A percentile compares a stretch with the other conserved stretches of the same genome.
Evolutionary conservation across 169 alveolate genomes (phyloP).

Genomic region (Besnoitia besnoiti): DNA sequence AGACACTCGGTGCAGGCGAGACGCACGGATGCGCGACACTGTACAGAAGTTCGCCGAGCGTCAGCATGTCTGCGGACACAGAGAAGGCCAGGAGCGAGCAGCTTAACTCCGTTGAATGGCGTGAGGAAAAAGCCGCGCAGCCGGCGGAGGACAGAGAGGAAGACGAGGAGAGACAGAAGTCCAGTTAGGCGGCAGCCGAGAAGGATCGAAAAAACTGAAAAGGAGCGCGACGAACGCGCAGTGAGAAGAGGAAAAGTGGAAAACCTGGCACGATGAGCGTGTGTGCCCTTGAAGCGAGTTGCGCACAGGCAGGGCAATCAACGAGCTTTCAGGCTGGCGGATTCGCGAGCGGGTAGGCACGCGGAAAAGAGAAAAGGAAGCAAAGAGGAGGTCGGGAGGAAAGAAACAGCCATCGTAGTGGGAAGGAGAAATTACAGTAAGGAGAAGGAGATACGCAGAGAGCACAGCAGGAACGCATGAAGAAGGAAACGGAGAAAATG

Average conservation of each 20-base stretch:
- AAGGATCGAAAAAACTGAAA: no score
- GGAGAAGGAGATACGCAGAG: no score
- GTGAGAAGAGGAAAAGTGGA: background rate
- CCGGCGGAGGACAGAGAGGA: background rate
- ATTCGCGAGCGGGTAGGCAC: no score
- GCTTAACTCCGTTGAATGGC: background rate
- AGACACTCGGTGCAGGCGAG: background rate
- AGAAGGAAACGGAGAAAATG: background rate
- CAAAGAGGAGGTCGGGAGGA: background rate
- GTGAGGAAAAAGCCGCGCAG: background rate
- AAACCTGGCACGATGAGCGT: background rate
- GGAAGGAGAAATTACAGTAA: no score
- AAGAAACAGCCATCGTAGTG: background rate
- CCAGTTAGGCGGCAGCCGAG: background rate
- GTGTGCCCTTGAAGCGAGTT: no score
- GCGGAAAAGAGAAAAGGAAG: background rate
- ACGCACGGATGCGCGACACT: background rate
- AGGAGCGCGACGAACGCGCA: background rate
- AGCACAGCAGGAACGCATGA: no score
- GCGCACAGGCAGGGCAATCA: no score
- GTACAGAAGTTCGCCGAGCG: background rate
- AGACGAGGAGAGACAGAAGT: background rate
- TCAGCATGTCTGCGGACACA: background rate
- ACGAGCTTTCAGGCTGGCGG: no score
- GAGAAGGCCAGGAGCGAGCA: background rate